A percentile compares a stretch with the other conserved stretches of the same genome.
Conservation (phyloP, 192 early-diverging fungal genomes). For the Spizellomyces punctatus region DNA sequence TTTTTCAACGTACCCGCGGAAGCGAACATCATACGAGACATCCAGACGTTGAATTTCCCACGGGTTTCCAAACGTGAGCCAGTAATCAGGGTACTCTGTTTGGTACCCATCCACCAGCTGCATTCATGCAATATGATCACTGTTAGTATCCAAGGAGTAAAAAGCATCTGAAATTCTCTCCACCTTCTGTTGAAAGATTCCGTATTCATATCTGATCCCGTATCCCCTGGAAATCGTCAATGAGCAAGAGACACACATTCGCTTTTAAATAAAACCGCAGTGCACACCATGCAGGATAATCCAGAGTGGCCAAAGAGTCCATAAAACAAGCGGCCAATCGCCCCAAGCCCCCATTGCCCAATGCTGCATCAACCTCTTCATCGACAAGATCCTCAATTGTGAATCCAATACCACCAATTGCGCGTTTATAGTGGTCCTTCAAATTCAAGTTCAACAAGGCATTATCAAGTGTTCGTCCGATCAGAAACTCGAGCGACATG, state of each 20-base stretch:
- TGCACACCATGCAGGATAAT: constrained; percentile 88
- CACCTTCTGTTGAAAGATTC: constrained; percentile 98
- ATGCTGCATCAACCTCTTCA: constrained; percentile 93
- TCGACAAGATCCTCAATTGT: constrained; percentile 88
- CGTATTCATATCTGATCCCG: constrained; percentile 96
- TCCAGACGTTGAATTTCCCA: constrained; percentile 96
- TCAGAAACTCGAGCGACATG: constrained; percentile 95
- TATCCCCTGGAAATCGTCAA: constrained; percentile 57
- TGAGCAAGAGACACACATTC: neutral
- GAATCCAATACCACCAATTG: constrained; percentile 82
- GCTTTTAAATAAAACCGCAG: neutral
- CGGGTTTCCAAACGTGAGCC: constrained; percentile 94
- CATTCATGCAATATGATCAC: neutral
- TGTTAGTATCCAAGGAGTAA: no score
- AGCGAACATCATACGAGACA: constrained; percentile 85
- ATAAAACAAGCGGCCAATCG: constrained; percentile 98
- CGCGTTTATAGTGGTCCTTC: constrained; percentile 76
- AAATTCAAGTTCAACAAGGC: constrained; percentile 85
- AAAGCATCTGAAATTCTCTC: neutral
- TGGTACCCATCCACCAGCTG: constrained; percentile 86
- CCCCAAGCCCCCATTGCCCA: constrained; percentile 95
- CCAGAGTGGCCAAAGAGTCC: constrained; percentile 89
- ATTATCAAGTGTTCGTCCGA: constrained; percentile 97
- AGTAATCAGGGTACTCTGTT: constrained; percentile 92
- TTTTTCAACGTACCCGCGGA: constrained; percentile 85